Evolutionary conservation across 805 yeast genomes (phyloP).

Genomic region (Barnettozyma sucrosica): DNA sequence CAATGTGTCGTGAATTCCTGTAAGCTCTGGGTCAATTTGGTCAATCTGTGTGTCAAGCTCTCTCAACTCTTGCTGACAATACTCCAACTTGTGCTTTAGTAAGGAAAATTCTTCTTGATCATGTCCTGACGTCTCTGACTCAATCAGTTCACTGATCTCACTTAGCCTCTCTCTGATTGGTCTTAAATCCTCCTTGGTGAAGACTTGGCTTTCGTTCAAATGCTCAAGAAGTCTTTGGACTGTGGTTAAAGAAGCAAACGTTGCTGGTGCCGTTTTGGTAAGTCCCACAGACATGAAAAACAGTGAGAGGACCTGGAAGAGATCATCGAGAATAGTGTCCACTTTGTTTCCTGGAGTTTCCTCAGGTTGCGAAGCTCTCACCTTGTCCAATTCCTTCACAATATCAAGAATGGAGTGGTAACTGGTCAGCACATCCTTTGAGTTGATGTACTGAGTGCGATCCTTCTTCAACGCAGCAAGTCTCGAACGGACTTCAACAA

Average conservation of each 20-base stretch:
- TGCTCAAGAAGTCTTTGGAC: slow-evolving; percentile 82
- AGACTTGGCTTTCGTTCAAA: slow-evolving; percentile 72
- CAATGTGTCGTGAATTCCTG: slow-evolving; percentile 46
- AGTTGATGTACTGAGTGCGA: slow-evolving; percentile 56
- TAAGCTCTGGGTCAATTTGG: slow-evolving; percentile 44
- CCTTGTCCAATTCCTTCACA: slow-evolving; percentile 46
- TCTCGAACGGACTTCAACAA: slow-evolving; percentile 37
- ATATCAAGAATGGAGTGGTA: slow-evolving; percentile 53
- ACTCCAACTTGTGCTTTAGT: slow-evolving; percentile 58
- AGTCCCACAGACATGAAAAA: slow-evolving; percentile 91
- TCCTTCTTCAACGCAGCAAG: slow-evolving; percentile 53
- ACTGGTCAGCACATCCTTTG: slow-evolving; percentile 56
- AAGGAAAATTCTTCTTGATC: slow-evolving; percentile 49
- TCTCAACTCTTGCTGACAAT: slow-evolving; percentile 53
- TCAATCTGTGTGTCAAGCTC: slow-evolving; percentile 52
- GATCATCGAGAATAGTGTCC: slow-evolving; percentile 78
- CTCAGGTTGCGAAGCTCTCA: slow-evolving; percentile 33
- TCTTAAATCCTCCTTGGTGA: slow-evolving; percentile 74
- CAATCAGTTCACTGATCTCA: slow-evolving; percentile 57
- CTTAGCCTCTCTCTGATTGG: slow-evolving; percentile 71
- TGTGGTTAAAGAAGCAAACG: slow-evolving; percentile 83
- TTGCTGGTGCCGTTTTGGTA: slow-evolving; percentile 87
- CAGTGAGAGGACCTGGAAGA: slow-evolving; percentile 79
- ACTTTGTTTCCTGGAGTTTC: slow-evolving; percentile 37
- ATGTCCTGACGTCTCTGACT: slow-evolving; percentile 26